A percentile compares a stretch with the other conserved stretches of the same genome.
Conservation (phyloP, 179 eudicot species). For the Beta macrorhiza region DNA sequence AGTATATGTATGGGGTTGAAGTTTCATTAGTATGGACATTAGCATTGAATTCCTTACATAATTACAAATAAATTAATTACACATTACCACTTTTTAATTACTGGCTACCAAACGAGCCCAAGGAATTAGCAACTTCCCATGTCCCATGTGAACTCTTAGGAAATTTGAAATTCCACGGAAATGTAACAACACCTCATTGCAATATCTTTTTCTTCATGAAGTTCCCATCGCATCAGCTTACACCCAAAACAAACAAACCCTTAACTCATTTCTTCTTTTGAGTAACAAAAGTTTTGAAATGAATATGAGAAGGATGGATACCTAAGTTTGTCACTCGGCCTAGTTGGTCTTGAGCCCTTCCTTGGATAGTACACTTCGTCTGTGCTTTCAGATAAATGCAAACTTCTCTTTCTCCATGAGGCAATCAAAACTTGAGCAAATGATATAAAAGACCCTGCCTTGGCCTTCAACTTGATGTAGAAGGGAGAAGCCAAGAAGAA, state of each 20-base stretch:
- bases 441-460: constrained; percentile 40
- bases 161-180: no score
- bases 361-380: constrained; percentile 29
- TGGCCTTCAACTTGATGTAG: constrained; percentile 41
- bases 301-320: background rate
- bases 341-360: constrained; percentile 30
- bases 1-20: background rate
- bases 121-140: no score
- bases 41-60: no score
- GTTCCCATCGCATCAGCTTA: no score
- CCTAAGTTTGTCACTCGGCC: constrained; percentile 26
- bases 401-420: constrained; percentile 40
- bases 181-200: no score
- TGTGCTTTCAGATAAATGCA: constrained; percentile 8
- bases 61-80: no score
- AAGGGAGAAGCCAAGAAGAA: constrained; percentile 54
- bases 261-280: no score
- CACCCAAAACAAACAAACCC: no score
- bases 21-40: background rate
- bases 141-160: no score
- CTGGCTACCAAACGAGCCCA: no score
- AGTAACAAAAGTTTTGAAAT: background rate
- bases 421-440: constrained; percentile 49
- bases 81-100: no score
- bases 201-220: no score